Evolutionary conservation across 2,329 filamentous ascomycete genomes (phyloP), one percentile per base, ranked within the genome.

Genomic region (Ascochyta koolunga): DNA sequence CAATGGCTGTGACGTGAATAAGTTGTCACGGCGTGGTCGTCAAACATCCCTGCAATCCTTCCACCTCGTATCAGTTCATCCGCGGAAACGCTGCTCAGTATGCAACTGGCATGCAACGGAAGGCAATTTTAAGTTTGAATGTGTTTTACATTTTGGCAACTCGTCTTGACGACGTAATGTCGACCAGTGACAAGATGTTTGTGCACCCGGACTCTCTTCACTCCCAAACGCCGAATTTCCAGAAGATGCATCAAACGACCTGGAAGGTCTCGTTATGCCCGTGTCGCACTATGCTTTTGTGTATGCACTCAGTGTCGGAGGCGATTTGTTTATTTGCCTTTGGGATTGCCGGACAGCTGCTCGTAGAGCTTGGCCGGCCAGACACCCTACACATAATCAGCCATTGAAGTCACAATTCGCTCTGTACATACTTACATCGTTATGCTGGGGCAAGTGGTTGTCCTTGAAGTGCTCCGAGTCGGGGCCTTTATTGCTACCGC

Each of bases 341-440:
- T 73, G 42, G 65, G 61, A 42, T 72, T 69, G 51, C 65, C 62
- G 54, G 61, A 61, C 37, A 71, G 68, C 38, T 62, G 54, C 58
- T 74, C 65, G 59, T 74, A 67, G 48, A 73, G 72, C 54, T 71
- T 72, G 15, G 41, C 45, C 1, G 67, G 66, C 57, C 59, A 69
- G 19, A 72, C 62, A 37, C 53, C 48, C 65, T 68, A 39, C n/a
- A 16, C n/a, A 15, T 31, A 32, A 22, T 59, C 33, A 59, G 54
- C 39, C 31, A 51, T 27, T 21, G 24, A 15, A 11, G 13, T 9
- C 15, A 10, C 0, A 9, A 35, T 9, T 22, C n/a, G 31, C 31
- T n/a, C 21, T 13, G 2, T 16, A 6, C 7, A 33, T 19, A 52
- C 61, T 43, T 50, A 70, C 69, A 32, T 67, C 62, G 27, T 55